A percentile compares a stretch with the other conserved stretches of the same genome.
Evolutionary conservation across 129 eudicot species (phyloP).

Genomic region (Saposhnikovia divaricata): DNA sequence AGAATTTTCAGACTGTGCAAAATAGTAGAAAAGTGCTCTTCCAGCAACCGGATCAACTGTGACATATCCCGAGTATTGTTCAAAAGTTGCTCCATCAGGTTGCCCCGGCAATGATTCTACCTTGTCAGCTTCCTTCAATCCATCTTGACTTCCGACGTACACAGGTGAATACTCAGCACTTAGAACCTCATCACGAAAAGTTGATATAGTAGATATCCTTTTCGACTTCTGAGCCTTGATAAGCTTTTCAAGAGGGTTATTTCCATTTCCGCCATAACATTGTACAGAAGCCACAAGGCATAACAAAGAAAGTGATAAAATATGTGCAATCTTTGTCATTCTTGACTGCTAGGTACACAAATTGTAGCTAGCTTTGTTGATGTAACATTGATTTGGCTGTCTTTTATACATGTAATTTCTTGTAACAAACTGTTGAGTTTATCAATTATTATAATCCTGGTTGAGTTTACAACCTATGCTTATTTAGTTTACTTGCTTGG

Average conservation of each 20-base stretch:
- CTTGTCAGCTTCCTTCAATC: conserved; percentile 46
- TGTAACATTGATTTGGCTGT: neutral
- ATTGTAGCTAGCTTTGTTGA: neutral
- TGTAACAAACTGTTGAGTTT: neutral
- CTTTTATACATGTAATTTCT: neutral
- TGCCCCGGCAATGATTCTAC: conserved; percentile 50
- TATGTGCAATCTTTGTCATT: conserved; percentile 13
- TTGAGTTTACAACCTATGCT: neutral
- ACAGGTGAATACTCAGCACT: conserved; percentile 17
- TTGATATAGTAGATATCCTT: neutral
- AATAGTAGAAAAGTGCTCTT: conserved; percentile 47
- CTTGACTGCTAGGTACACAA: neutral
- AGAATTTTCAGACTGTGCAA: conserved; percentile 15
- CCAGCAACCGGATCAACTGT: conserved; percentile 47
- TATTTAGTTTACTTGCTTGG: neutral
- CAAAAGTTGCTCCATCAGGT: conserved; percentile 38
- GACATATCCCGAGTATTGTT: conserved; percentile 68
- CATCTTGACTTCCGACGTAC: conserved; percentile 37
- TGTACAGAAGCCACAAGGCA: conserved; percentile 20
- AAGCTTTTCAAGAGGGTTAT: conserved; percentile 25
- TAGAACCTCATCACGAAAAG: conserved; percentile 1
- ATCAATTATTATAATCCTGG: neutral
- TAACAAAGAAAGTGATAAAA: conserved; percentile 18
- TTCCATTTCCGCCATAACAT: conserved; percentile 29
- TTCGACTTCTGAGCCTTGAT: conserved; percentile 18